Evolutionary conservation across 1,284 basidiomycete genomes (phyloP).

Genomic region (Heterobasidion occidentale): DNA sequence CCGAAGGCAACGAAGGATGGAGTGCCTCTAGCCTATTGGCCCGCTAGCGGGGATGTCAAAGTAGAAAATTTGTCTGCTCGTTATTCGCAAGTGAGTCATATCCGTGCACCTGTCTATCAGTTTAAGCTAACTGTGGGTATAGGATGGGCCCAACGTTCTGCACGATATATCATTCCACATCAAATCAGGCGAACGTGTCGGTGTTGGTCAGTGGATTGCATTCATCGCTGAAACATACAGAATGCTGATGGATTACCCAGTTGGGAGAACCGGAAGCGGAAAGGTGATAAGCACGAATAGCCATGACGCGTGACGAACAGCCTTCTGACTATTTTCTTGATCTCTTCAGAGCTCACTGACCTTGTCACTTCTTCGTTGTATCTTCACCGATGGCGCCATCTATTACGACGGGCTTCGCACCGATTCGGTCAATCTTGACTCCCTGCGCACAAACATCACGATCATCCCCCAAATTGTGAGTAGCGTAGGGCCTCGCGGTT

Average conservation of each 20-base stretch:
- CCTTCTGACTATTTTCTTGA: neutral
- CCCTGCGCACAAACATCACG: conserved; percentile 37
- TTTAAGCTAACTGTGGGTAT: conserved; percentile 10
- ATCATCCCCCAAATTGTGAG: conserved; percentile 36
- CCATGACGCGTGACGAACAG: neutral
- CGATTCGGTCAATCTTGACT: conserved; percentile 52
- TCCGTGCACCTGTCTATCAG: neutral
- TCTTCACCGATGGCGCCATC: conserved; percentile 36
- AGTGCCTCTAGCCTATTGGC: conserved; percentile 73
- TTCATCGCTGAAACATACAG: conserved; percentile 3
- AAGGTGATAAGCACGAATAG: conserved; percentile 33
- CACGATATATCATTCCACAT: conserved; percentile 40
- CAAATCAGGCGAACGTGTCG: conserved; percentile 41
- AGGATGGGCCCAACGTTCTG: conserved; percentile 34
- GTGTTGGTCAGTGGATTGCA: conserved; percentile 27
- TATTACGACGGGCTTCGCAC: conserved; percentile 25
- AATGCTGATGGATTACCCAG: conserved; percentile 20
- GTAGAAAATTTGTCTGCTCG: conserved; percentile 57
- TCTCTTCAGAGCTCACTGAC: conserved; percentile 31
- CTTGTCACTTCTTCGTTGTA: conserved; percentile 30
- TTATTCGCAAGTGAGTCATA: conserved; percentile 34
- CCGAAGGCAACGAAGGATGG: conserved; percentile 38
- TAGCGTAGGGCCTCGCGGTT: neutral
- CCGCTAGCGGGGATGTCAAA: conserved; percentile 57
- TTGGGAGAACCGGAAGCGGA: conserved; percentile 73